These are phyloP conservation scores for Capsella rubella DNA, from an alignment of 441 rosid species.

Conservation along the genomic window DNA sequence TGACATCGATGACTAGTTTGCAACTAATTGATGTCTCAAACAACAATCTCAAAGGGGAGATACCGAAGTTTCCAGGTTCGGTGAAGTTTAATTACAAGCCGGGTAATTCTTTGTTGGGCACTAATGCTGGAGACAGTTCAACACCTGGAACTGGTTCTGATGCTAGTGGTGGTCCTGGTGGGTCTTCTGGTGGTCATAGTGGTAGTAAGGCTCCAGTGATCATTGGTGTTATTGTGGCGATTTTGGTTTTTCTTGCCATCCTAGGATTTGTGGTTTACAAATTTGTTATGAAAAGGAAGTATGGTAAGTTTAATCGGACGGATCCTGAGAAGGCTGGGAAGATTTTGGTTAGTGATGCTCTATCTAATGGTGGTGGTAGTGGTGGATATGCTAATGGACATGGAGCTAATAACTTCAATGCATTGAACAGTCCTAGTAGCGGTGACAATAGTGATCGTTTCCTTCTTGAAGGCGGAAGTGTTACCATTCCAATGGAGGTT, in stretches of 20 bases:
- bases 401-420: constrained; percentile 52
- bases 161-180: constrained; percentile 28
- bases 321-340: constrained; percentile 53
- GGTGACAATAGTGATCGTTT: constrained; percentile 62
- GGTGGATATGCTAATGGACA: constrained; percentile 46
- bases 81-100: constrained; percentile 53
- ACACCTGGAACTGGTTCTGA: constrained; percentile 24
- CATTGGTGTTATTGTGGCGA: constrained; percentile 56
- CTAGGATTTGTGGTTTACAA: constrained; percentile 65
- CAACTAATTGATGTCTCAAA: constrained; percentile 64
- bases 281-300: constrained; percentile 49
- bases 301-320: constrained; percentile 53
- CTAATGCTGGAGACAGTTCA: constrained; percentile 42
- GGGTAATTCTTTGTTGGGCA: constrained; percentile 62
- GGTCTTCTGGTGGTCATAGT: constrained; percentile 42
- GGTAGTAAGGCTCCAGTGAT: constrained; percentile 53
- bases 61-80: constrained; percentile 49
- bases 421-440: constrained; percentile 64
- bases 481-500: constrained; percentile 68
- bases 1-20: constrained; percentile 58
- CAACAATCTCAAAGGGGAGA: constrained; percentile 66
- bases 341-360: constrained; percentile 48
- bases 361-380: constrained; percentile 32
- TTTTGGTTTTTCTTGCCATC: constrained; percentile 57
- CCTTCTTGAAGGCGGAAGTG: constrained; percentile 69